These are phyloP conservation scores for Xenoacremonium recifei DNA, from an alignment of 2,329 filamentous ascomycete genomes.

Conservation along the genomic window DNA sequence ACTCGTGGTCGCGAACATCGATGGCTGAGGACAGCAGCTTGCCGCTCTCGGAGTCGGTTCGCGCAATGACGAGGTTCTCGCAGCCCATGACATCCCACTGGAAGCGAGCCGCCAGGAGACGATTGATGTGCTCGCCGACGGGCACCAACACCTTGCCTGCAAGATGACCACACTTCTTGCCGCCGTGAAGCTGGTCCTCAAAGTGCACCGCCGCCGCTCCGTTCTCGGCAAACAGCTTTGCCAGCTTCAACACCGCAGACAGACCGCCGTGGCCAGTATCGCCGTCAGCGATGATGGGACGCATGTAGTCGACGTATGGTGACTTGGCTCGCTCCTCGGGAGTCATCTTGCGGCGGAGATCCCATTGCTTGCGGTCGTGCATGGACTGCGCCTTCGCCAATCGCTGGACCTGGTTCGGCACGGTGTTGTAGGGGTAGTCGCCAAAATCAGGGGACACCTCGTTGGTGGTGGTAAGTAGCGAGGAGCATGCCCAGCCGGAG, in stretches of 20 bases:
- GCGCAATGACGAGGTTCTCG: constrained; percentile 91
- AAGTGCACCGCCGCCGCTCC: constrained; percentile 96
- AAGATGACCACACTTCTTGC: constrained; percentile 97
- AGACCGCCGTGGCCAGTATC: constrained; percentile 95
- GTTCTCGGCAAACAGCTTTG: constrained; percentile 96
- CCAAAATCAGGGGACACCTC: constrained; percentile 98
- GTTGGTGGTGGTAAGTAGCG: constrained; percentile 88
- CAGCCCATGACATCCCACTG: constrained; percentile 98
- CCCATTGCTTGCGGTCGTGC: constrained; percentile 96
- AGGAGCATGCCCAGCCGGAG: constrained; percentile 96
- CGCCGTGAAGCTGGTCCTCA: constrained; percentile 95
- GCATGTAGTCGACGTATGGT: constrained; percentile 87
- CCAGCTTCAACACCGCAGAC: constrained; percentile 89
- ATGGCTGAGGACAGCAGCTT: constrained; percentile 87
- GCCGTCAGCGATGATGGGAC: constrained; percentile 93
- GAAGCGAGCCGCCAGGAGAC: constrained; percentile 85
- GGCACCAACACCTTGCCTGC: constrained; percentile 96
- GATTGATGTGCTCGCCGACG: constrained; percentile 93
- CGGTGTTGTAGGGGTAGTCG: constrained; percentile 98
- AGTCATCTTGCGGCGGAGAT: constrained; percentile 75
- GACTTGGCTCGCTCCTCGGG: constrained; percentile 69
- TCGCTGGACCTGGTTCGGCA: constrained; percentile 95
- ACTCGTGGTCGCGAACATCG: constrained; percentile 94
- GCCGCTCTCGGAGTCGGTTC: constrained; percentile 93
- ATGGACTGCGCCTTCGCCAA: constrained; percentile 95